Evolutionary conservation across 2,329 filamentous ascomycete genomes (phyloP).

Genomic region (Zelopaecilomyces penicillatus): DNA sequence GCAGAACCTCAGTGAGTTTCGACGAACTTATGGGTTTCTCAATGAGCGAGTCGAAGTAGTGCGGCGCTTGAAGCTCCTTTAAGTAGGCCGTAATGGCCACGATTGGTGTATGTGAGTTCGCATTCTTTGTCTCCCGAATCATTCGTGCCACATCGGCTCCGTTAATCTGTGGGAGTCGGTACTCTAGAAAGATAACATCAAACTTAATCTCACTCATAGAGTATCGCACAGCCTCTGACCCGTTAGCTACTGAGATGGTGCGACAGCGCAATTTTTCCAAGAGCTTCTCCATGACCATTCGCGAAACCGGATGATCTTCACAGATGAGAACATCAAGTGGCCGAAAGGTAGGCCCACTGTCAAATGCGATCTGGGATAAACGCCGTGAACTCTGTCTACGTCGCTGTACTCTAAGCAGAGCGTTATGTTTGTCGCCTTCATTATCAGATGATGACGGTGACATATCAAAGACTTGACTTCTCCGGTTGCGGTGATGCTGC

Average conservation of each 20-base stretch:
- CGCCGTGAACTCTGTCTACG: constrained; percentile 92
- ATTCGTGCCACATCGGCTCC: constrained; percentile 93
- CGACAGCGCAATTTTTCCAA: constrained; percentile 92
- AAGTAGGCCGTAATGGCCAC: constrained; percentile 95
- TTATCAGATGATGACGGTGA: constrained; percentile 97
- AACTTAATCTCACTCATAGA: constrained; percentile 97
- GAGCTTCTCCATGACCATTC: constrained; percentile 97
- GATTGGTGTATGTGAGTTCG: constrained; percentile 89
- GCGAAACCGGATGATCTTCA: constrained; percentile 93
- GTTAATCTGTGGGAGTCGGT: constrained; percentile 88
- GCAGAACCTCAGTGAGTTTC: constrained; percentile 82
- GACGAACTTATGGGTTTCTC: constrained; percentile 93
- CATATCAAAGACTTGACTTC: constrained; percentile 91
- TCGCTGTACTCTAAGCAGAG: constrained; percentile 81
- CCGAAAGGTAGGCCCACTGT: constrained; percentile 77
- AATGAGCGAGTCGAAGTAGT: constrained; percentile 91
- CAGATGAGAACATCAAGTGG: constrained; percentile 92
- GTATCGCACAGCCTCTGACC: constrained; percentile 84
- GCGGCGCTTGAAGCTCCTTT: constrained; percentile 90
- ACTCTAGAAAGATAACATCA: constrained; percentile 97
- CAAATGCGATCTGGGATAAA: constrained; percentile 81
- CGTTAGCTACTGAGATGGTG: constrained; percentile 84
- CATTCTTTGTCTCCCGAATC: constrained; percentile 94
- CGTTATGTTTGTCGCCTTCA: constrained; percentile 86
- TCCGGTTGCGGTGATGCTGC: constrained; percentile 75